These are phyloP conservation scores for Boletus patriciae DNA, from an alignment of 768 basidiomycete species.

Conservation along the genomic window DNA sequence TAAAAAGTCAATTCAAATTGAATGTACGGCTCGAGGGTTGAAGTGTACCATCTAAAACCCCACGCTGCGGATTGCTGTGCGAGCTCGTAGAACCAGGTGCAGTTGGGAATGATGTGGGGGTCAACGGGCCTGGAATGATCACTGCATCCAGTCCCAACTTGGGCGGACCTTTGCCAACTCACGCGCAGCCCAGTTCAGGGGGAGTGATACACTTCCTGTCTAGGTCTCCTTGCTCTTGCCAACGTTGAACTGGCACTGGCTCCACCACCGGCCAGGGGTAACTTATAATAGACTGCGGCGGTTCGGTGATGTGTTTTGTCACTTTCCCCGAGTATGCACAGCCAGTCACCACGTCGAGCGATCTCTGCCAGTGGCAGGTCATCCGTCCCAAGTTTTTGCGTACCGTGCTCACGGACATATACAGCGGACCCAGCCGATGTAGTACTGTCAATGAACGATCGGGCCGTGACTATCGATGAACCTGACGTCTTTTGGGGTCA, in stretches of 20 bases:
- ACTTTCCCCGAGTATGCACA: not conserved
- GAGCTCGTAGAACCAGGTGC: not conserved
- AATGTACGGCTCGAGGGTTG: not conserved
- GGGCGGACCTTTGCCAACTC: not conserved
- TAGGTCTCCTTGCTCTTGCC: not conserved
- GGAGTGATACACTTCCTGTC: not conserved
- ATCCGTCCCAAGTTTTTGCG: not conserved
- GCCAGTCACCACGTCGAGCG: not conserved
- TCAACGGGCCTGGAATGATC: not conserved
- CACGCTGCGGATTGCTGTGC: constrained; percentile 12
- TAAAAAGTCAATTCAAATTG: not conserved
- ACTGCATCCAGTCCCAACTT: not conserved
- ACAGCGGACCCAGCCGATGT: not conserved
- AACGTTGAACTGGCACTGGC: not conserved
- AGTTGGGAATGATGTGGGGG: not conserved
- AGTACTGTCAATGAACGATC: not conserved
- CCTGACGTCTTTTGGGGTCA: not conserved
- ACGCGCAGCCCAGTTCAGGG: not conserved
- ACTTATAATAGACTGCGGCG: not conserved
- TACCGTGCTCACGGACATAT: not conserved
- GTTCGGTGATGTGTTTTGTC: not conserved
- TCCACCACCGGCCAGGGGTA: not conserved
- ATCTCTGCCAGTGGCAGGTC: too few species aligned
- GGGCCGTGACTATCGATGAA: not conserved
- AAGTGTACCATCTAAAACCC: not conserved